Percentiles rank a stretch among this genome's conserved stretches.
Conservation (phyloP, 495 filamentous ascomycete species). For the Lophiostoma macrostomum region DNA sequence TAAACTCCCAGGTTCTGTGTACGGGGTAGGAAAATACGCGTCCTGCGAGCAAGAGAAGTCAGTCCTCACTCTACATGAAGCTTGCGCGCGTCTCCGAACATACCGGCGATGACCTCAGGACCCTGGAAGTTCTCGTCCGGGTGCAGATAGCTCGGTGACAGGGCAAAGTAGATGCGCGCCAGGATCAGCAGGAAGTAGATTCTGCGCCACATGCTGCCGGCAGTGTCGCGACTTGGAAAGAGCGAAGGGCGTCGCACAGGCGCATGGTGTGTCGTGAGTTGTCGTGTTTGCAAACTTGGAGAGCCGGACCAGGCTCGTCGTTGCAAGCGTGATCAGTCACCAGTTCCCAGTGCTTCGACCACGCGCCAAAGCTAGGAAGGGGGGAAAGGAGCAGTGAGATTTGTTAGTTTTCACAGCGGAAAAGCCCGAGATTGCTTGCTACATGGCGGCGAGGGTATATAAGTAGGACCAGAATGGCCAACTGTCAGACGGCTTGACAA, state of each 20-base stretch:
- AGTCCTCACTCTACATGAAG: neutral
- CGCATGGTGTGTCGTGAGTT: conserved; percentile 18
- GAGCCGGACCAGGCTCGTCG: conserved; percentile 3
- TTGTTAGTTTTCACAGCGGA: neutral
- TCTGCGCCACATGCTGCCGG: conserved; percentile 76
- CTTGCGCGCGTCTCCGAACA: conserved; percentile 36
- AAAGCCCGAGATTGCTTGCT: neutral
- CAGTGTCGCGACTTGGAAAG: conserved; percentile 3
- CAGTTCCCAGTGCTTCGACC: conserved; percentile 20
- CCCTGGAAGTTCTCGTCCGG: conserved; percentile 99
- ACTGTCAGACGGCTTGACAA: conserved; percentile 16
- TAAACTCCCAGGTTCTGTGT: conserved; percentile 92
- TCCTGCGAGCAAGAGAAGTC: conserved; percentile 51
- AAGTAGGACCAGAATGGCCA: conserved; percentile 14
- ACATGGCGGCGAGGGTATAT: conserved; percentile 7
- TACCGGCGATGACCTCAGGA: conserved; percentile 94
- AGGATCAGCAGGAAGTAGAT: conserved; percentile 78
- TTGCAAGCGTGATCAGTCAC: conserved; percentile 26
- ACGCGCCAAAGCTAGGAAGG: neutral
- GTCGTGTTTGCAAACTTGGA: neutral
- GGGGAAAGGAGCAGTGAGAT: neutral
- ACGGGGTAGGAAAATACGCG: conserved; percentile 86
- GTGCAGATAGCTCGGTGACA: conserved; percentile 93
- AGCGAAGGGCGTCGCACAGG: conserved; percentile 2
- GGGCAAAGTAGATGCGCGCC: conserved; percentile 88